Evolutionary conservation across 306 rosid genomes (phyloP), one percentile per base, ranked within the genome.

Genomic region (Vicia faba): DNA sequence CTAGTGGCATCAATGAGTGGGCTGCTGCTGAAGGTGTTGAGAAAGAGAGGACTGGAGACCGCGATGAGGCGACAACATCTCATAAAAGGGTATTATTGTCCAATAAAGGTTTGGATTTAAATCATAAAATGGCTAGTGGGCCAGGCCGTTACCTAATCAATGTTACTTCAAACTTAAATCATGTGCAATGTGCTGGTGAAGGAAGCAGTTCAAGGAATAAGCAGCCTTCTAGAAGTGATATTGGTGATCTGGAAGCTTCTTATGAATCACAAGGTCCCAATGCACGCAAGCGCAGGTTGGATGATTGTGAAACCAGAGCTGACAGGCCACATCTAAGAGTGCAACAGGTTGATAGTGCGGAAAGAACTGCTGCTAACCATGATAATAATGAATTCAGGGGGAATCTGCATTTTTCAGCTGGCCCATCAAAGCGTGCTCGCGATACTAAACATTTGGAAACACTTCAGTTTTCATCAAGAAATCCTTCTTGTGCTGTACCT

Each of bases 1-100:
- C 99, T 39, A 95, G 97, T 74, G 99, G 97, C 68, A 83, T 93
- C 68, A 93, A 86, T 79, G 97, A 92, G 61, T 89, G 97, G 96
- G 79, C 85, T 83, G 84, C 89, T 60, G 82, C 85, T 44, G 96
- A 85, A 57, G 90, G 86, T 68, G 77, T 69, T 18, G 96, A 85
- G 53, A 95, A 87, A 79, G 99, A 90, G 72, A 86, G 79, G 8
- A 79, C 79, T 33, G 97, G 82, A 81, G 96, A 90, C 41, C 97
- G 73, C 39, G 99, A 90, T 56, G 99, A 95, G 78, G 99, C 88
- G 36, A 81, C 97, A 46, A 92, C 98, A 25, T 82, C 97, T 57
- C 82, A 83, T 61, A 92, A 77, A 75, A 81, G 83, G 59, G 74
- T 73, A 67, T 75, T 69, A 68, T 35, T 64, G 36, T 78, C 76